phyloP scores from a whole-genome alignment of 2,329 filamentous ascomycete species.

The Penicillium sclerotigenum region DNA sequence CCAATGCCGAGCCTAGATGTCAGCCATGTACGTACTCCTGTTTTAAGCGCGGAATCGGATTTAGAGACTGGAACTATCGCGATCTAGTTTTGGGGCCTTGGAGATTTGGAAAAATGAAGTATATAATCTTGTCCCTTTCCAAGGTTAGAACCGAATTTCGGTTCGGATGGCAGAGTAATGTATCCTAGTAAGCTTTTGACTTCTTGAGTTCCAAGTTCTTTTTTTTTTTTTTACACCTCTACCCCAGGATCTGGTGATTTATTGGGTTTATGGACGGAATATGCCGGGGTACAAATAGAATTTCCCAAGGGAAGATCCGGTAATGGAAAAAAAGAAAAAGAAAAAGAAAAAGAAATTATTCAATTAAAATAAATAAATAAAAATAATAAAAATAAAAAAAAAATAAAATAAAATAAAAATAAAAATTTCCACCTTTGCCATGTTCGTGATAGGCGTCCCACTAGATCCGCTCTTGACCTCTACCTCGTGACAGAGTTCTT shows the following conservation, averaged over 20 bases:
- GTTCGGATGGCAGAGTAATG: background rate
- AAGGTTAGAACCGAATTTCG: background rate
- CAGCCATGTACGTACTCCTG: background rate
- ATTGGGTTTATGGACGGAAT: background rate
- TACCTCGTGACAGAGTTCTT: background rate
- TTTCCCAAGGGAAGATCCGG: background rate
- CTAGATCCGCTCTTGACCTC: background rate
- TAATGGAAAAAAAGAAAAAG: background rate
- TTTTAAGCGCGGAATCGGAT: background rate
- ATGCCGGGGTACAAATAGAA: background rate
- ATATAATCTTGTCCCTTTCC: background rate
- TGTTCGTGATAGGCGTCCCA: background rate
- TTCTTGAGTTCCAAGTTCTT: too few species aligned
- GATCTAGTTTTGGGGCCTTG: too few species aligned
- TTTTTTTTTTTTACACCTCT: background rate
- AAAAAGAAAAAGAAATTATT: too few species aligned
- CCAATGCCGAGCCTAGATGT: background rate
- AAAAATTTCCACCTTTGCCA: conserved; percentile 1
- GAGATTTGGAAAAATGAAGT: background rate
- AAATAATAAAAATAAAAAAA: too few species aligned
- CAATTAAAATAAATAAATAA: too few species aligned
- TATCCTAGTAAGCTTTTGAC: background rate
- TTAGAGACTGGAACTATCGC: background rate
- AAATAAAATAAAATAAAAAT: too few species aligned
- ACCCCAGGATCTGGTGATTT: too few species aligned